phyloP scores from a whole-genome alignment of 352 stramenopile species.

The Thalassiosira livingstoniorum region DNA sequence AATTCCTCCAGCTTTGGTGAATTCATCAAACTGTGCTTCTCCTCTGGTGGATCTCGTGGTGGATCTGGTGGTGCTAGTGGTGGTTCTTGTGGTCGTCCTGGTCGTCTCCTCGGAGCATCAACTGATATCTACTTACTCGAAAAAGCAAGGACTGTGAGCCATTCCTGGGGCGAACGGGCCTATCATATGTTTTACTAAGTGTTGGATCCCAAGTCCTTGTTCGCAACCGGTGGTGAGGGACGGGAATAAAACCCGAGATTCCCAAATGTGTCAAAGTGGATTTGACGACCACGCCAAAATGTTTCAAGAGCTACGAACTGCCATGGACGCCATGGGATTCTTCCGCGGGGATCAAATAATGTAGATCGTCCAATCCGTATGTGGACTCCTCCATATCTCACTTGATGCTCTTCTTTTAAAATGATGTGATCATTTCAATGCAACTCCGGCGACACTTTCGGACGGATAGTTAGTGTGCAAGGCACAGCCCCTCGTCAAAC shows the following conservation, averaged over 20 bases:
- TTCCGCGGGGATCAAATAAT: conserved; percentile 87
- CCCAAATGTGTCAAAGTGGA: conserved; percentile 46
- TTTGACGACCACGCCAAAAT: conserved; percentile 66
- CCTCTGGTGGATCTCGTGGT: too few species aligned
- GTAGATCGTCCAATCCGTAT: conserved; percentile 91
- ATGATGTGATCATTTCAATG: too few species aligned
- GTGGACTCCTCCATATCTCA: conserved; percentile 92
- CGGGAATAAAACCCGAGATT: background rate
- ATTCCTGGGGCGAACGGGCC: conserved; percentile 88
- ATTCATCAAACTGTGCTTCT: conserved; percentile 83
- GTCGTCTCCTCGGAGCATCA: conserved; percentile 61
- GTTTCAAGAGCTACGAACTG: conserved; percentile 62
- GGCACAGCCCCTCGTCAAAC: too few species aligned
- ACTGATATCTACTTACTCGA: conserved; percentile 88
- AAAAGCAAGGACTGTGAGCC: conserved; percentile 90
- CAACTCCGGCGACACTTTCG: too few species aligned
- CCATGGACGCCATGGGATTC: conserved; percentile 75
- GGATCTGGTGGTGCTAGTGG: too few species aligned
- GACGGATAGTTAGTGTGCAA: too few species aligned
- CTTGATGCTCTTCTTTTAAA: too few species aligned
- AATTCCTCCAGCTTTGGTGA: conserved; percentile 79
- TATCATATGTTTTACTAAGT: conserved; percentile 95
- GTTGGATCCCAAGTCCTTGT: conserved; percentile 48
- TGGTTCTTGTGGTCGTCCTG: too few species aligned
- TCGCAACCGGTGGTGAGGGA: conserved; percentile 14